phyloP scores from a whole-genome alignment of 2,329 filamentous ascomycete species.

The Colletotrichum sp. region DNA sequence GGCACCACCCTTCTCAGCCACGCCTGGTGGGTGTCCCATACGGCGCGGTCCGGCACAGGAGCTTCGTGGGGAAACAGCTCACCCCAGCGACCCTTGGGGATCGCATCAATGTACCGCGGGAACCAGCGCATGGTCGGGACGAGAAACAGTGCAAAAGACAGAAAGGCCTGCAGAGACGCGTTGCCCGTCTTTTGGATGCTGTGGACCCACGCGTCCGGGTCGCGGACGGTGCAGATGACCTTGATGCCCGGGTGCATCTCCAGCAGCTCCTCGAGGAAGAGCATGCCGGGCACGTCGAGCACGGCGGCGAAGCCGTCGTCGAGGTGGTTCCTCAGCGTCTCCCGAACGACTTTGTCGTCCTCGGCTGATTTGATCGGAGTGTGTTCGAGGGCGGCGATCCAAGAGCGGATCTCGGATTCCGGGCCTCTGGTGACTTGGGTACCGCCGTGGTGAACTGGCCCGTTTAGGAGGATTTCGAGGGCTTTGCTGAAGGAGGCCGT shows the following conservation, averaged over 20 bases:
- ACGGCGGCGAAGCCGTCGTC: background rate
- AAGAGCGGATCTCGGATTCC: conserved; percentile 20
- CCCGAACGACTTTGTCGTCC: background rate
- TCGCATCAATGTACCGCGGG: conserved; percentile 6
- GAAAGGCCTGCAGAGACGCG: conserved; percentile 14
- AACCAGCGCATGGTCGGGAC: conserved; percentile 24
- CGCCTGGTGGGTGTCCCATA: background rate
- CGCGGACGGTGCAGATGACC: conserved; percentile 25
- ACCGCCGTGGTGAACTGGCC: conserved; percentile 27
- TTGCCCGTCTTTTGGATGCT: conserved; percentile 21
- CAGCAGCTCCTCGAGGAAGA: conserved; percentile 8
- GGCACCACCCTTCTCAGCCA: conserved; percentile 24
- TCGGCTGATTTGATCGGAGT: background rate
- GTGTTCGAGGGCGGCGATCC: conserved; percentile 12
- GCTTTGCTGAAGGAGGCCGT: conserved; percentile 28
- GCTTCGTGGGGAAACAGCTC: background rate
- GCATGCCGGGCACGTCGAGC: background rate
- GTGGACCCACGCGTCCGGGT: conserved; percentile 22
- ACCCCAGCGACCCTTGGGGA: background rate
- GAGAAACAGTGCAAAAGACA: conserved; percentile 22
- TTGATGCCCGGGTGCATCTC: conserved; percentile 24
- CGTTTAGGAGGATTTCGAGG: conserved; percentile 28
- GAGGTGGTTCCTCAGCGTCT: background rate
- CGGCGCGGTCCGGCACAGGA: background rate
- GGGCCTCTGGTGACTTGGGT: conserved; percentile 25